Percentiles rank a stretch among this genome's conserved stretches.
These are phyloP conservation scores for Vitis vinifera DNA, from an alignment of 164 flowering plant species.

Conservation along the genomic window ASM3070453v1 NC_081817.1:265501-266000, in stretches of 20 bases:
- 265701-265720: slow-evolving; percentile 91
- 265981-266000: no score
- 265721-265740: slow-evolving; percentile 84
- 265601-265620: not conserved
- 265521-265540: no score
- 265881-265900: slow-evolving; percentile 7
- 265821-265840: slow-evolving; percentile 85
- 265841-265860: slow-evolving; percentile 90
- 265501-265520: no score
- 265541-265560: not conserved
- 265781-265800: slow-evolving; percentile 67
- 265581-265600: not conserved
- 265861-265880: slow-evolving; percentile 85
- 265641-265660: slow-evolving; percentile 92
- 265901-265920: slow-evolving; percentile 8
- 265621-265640: not conserved
- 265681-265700: slow-evolving; percentile 80
- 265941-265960: slow-evolving; percentile 7
- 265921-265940: slow-evolving; percentile 7
- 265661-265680: slow-evolving; percentile 75
- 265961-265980: not conserved
- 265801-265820: slow-evolving; percentile 56
- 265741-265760: slow-evolving; percentile 78
- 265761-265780: slow-evolving; percentile 84
- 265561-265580: not conserved